Evolutionary conservation across 495 filamentous ascomycete species (phyloP), one percentile per base, ranked within the genome.

Genomic region (Aspergillus saccharolyticus): DNA sequence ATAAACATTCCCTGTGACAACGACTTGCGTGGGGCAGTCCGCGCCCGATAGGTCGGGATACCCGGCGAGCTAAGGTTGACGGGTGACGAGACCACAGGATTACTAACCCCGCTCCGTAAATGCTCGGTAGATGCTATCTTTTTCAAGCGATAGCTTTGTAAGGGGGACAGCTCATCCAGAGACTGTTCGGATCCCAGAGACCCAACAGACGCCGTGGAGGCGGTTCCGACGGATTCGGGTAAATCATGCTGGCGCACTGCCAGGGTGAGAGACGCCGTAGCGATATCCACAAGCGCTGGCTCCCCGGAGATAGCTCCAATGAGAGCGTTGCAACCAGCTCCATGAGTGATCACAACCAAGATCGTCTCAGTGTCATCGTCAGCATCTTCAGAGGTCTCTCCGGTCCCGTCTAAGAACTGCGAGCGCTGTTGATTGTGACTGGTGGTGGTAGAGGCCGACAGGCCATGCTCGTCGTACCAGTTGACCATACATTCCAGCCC

Each of bases 301-400:
- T 93, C 87, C 53, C 92, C 87, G 0, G 89, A 95, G 54, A 99
- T 77, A 4, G 90, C 90, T 6, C 93, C 91, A 50, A 97, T 91
- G 48, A 99, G 71, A 0, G 94, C 95, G 72, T 99, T 99, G 72
- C 94, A 96, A 49, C 92, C 95, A 12, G 95, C 95, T n/a, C 93
- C 93, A 64, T 99, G 94, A 0, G 95, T 96, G 51, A 99, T 90
- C 14, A 99, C 71, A 25, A 99, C 80, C n/a, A 99, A 71, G 7
- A 97, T 84, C 0, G 89, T 80, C 63, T 97, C 89, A 4, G 80
- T 79, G 22, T 85, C 82, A 10, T 82, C 78, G 9, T 84, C 84
- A 7, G 76, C 77, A 2, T 80, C 74, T 39, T 80, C 74, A 15
- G 47, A 74, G 21, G 86, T 80, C 3, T 80, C 74, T 14, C 81